phyloP scores from a whole-genome alignment of 2,329 filamentous ascomycete species.

The Alternaria arbusti region DNA sequence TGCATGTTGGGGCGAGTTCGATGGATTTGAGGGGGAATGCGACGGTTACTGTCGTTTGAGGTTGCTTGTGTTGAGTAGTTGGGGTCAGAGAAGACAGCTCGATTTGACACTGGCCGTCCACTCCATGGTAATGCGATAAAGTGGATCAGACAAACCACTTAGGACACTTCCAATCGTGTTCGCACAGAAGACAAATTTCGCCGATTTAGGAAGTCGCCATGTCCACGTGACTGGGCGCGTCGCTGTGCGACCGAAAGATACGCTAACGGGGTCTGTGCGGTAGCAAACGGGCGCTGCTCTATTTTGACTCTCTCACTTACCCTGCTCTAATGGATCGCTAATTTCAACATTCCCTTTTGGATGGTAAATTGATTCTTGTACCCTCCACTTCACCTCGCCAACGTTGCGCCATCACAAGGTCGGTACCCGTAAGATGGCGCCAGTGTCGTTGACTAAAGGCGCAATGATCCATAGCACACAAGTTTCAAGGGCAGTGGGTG shows the following conservation, averaged over 20 bases:
- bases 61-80: background rate
- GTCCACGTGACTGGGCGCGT: background rate
- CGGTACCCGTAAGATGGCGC: too few relatives aligned
- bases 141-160: too few relatives aligned
- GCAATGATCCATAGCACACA: too few relatives aligned
- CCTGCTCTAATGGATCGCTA: background rate
- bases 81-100: background rate
- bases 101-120: background rate
- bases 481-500: too few relatives aligned
- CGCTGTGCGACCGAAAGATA: background rate
- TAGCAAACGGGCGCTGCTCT: background rate
- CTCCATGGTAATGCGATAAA: too few relatives aligned
- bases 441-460: too few relatives aligned
- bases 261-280: background rate
- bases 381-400: background rate
- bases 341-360: background rate
- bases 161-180: too few relatives aligned
- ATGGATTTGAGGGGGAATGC: conserved; percentile 62
- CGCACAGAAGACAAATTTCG: too few relatives aligned
- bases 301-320: background rate
- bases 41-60: conserved; percentile 59
- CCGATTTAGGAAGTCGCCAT: background rate
- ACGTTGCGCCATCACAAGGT: too few relatives aligned
- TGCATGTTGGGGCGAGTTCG: conserved; percentile 67
- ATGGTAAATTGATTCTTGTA: too few relatives aligned